phyloP scores from a whole-genome alignment of 805 yeast genomes.

The Debaryomyces maramus region DNA sequence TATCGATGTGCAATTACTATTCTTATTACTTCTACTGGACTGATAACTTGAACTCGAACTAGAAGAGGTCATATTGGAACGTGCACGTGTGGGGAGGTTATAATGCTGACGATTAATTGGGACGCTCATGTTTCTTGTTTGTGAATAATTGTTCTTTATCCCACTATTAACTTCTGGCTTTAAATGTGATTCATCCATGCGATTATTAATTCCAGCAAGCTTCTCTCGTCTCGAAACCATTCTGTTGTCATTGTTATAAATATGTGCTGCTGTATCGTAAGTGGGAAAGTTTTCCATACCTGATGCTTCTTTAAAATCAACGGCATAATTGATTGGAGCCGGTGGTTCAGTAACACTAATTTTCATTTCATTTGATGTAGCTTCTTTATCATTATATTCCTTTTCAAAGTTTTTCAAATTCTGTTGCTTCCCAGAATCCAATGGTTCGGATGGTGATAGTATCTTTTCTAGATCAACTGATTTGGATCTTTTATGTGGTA shows the following conservation, averaged over 20 bases:
- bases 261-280: not conserved
- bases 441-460: not conserved
- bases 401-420: not conserved
- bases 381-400: not conserved
- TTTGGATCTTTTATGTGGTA: conserved; percentile 11
- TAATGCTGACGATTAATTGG: not conserved
- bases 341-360: conserved; percentile 42
- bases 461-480: conserved; percentile 12
- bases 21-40: conserved; percentile 24
- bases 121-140: not conserved
- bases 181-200: not conserved
- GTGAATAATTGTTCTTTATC: too few relatives aligned
- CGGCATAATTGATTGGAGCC: conserved; percentile 32
- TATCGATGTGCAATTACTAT: conserved; percentile 26
- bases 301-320: conserved; percentile 39
- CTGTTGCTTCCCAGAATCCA: not conserved
- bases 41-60: conserved; percentile 26
- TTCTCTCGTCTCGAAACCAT: not conserved
- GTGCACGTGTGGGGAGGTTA: not conserved
- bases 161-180: not conserved
- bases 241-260: too few relatives aligned
- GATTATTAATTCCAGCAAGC: not conserved
- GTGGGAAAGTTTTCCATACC: conserved; percentile 4
- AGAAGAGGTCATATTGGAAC: conserved; percentile 5
- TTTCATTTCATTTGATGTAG: conserved; percentile 10